Percentiles rank a stretch among this genome's conserved stretches.
Conservation (phyloP, 441 rosid genomes). For the Populus hybrid region DNA sequence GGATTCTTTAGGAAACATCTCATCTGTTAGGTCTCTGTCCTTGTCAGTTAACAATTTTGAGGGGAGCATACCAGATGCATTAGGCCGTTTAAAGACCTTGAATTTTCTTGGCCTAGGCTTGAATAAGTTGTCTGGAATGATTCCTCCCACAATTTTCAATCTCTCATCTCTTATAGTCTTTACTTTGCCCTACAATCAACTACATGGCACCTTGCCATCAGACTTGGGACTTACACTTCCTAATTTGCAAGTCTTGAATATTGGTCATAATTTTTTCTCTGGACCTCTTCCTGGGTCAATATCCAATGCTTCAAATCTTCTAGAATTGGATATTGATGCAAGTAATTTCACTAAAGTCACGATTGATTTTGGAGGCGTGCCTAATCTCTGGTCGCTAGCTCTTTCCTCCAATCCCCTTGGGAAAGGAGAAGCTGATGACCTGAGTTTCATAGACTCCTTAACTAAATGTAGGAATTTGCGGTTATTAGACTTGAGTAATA, state of each 20-base stretch:
- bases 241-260: not conserved
- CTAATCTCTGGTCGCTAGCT: not conserved
- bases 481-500: not conserved
- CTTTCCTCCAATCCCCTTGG: not conserved
- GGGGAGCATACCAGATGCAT: not conserved
- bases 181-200: not conserved
- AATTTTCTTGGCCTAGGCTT: not conserved
- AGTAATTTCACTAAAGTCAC: conserved; percentile 4
- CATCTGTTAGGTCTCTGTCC: not conserved
- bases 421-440: not conserved
- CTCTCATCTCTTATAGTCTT: not conserved
- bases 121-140: not conserved
- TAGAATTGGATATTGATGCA: not conserved
- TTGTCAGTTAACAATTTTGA: not conserved
- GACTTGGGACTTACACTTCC: conserved; percentile 6
- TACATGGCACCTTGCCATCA: conserved; percentile 9
- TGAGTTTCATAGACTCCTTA: conserved; percentile 7
- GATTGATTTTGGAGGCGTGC: conserved; percentile 9
- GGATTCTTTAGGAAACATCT: not conserved
- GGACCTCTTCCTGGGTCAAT: conserved; percentile 15
- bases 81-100: conserved; percentile 2
- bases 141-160: not conserved
- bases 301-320: conserved; percentile 20
- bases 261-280: not conserved
- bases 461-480: conserved; percentile 2